Evolutionary conservation across 1,139 yeast genomes (phyloP).

Genomic region (Magnusiomyces ingens): DNA sequence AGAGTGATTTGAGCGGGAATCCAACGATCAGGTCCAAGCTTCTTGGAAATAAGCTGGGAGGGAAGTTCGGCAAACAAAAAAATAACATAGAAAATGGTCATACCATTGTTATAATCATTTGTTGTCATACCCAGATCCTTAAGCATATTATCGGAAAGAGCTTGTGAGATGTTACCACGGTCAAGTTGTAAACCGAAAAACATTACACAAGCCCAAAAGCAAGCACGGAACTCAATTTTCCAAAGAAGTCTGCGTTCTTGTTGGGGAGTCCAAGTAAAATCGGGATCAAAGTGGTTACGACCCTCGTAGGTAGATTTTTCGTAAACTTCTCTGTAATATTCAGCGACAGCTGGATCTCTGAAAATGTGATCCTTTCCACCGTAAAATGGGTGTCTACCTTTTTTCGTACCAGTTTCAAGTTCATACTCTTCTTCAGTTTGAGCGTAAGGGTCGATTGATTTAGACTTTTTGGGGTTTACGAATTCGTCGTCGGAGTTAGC

Average conservation of each 20-base stretch:
- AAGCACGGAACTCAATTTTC: conserved; percentile 40
- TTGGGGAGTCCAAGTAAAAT: conserved; percentile 39
- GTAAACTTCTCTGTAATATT: conserved; percentile 37
- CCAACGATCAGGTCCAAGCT: conserved; percentile 47
- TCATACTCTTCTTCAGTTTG: too few relatives aligned
- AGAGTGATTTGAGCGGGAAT: conserved; percentile 44
- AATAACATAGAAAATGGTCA: conserved; percentile 39
- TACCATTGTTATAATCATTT: conserved; percentile 44
- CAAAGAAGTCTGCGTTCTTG: conserved; percentile 40
- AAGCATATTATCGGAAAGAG: conserved; percentile 43
- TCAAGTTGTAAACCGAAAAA: conserved; percentile 48
- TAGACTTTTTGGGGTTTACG: too few relatives aligned
- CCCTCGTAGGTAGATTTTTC: conserved; percentile 43
- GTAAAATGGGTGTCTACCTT: too few relatives aligned
- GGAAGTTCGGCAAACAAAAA: conserved; percentile 47
- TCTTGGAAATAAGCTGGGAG: conserved; percentile 45
- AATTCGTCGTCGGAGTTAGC: too few relatives aligned
- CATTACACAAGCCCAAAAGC: conserved; percentile 35
- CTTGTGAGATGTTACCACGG: conserved; percentile 45
- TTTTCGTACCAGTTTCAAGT: too few relatives aligned
- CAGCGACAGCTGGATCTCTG: conserved; percentile 39
- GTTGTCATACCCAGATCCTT: conserved; percentile 40
- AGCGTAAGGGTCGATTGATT: too few relatives aligned
- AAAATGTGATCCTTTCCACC: conserved; percentile 17
- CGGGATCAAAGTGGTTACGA: conserved; percentile 41